These are phyloP conservation scores for Erysimum pusillum DNA, from an alignment of 441 rosid genomes.

Conservation along the genomic window DNA sequence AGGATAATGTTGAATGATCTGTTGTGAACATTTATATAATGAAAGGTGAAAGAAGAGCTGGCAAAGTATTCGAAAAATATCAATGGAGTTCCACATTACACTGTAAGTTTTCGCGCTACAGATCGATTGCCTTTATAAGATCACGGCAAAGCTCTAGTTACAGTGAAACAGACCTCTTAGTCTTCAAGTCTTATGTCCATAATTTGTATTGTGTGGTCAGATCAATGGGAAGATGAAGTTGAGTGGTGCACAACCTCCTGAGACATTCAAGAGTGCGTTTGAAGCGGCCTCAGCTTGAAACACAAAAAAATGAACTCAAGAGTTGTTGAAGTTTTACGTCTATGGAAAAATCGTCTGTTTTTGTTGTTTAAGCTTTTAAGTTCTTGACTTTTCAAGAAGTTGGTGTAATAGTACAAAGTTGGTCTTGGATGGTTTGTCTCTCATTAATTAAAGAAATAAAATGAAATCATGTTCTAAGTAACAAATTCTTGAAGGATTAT, in stretches of 20 bases:
- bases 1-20: background rate
- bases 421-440: conserved; percentile 1
- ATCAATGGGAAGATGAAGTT: conserved; percentile 74
- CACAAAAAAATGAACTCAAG: background rate
- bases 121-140: background rate
- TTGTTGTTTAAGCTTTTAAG: conserved; percentile 8
- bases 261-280: conserved; percentile 76
- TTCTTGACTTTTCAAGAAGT: conserved; percentile 10
- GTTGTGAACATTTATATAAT: conserved; percentile 3
- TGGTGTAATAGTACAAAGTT: conserved; percentile 27
- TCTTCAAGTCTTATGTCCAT: background rate
- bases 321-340: conserved; percentile 1
- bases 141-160: background rate
- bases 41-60: conserved; percentile 76
- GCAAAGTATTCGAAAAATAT: conserved; percentile 64
- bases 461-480: background rate
- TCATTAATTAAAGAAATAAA: too few species aligned
- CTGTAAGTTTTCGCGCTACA: conserved; percentile 54
- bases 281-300: conserved; percentile 54
- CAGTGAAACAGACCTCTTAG: conserved; percentile 15
- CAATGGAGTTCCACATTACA: conserved; percentile 81
- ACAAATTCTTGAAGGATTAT: background rate
- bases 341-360: conserved; percentile 16
- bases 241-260: conserved; percentile 86
- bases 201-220: conserved; percentile 53